These are phyloP conservation scores for Stachybotrys chlorohalonatus DNA, from an alignment of 2,329 filamentous ascomycete genomes.

Conservation along the genomic window DNA sequence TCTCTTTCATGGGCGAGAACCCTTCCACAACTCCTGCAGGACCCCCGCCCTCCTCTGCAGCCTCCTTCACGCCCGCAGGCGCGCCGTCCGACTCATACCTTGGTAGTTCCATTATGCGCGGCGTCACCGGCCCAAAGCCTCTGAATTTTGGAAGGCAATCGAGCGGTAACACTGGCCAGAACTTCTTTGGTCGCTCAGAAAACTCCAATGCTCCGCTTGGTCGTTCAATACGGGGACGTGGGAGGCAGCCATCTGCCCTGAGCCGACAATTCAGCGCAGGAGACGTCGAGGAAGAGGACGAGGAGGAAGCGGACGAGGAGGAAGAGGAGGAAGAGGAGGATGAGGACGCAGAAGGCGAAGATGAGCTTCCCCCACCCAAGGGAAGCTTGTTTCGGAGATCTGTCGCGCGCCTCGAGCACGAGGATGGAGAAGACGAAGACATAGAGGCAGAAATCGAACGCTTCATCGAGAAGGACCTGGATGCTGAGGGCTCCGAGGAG, in stretches of 20 bases:
- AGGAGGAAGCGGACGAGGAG: constrained; percentile 14
- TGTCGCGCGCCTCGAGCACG: constrained; percentile 6
- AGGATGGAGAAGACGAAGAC: constrained; percentile 18
- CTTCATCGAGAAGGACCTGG: constrained; percentile 25
- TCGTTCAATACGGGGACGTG: constrained; percentile 33
- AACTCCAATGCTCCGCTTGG: constrained; percentile 34
- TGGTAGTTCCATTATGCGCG: constrained; percentile 44
- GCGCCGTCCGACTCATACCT: constrained; percentile 46
- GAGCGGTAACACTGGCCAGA: constrained; percentile 19
- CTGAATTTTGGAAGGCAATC: constrained; percentile 27
- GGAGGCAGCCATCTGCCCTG: constrained; percentile 40
- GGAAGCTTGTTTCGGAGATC: constrained; percentile 23
- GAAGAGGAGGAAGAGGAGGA: constrained; percentile 14
- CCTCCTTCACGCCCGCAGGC: constrained; percentile 47
- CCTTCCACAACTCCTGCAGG: constrained; percentile 46
- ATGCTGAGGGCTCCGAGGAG: constrained; percentile 26
- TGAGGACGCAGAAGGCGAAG: constrained; percentile 23
- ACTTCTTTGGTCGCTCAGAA: constrained; percentile 26
- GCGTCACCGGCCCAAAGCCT: constrained; percentile 27
- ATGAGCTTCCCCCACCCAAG: constrained; percentile 20
- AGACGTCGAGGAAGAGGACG: constrained; percentile 14
- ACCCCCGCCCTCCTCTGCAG: constrained; percentile 40
- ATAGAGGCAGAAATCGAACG: constrained; percentile 26
- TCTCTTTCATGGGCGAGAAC: constrained; percentile 31
- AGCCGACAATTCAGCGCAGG: constrained; percentile 30